Evolutionary conservation across 1,284 basidiomycete genomes (phyloP), one percentile per base, ranked within the genome.

Genomic region (Boletus smithii): DNA sequence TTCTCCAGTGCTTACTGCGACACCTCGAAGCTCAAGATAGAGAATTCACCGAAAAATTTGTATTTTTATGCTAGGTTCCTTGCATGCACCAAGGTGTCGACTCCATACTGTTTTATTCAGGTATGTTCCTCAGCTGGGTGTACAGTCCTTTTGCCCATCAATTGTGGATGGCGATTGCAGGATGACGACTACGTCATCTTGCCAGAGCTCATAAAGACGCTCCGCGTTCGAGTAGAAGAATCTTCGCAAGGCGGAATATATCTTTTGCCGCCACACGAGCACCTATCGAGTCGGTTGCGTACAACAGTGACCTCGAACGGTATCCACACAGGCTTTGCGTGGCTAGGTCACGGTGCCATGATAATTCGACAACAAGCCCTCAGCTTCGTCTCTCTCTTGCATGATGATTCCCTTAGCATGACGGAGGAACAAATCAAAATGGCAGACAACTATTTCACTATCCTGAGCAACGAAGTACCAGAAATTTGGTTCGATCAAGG

Each of bases 371-470:
- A 71, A 11, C 62, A 68, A 46, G 74, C 69, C 8, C 58, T 64
- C 10, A 66, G 70, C 13, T 86, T 85, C 57, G 61, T 85, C 6
- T 59, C 63, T 11, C 65, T 83, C 18, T 63, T 85, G 55, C 57
- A 61, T n/a, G 42, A 53, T 5, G 27, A 66, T 11, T 44, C 50
- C 24, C 61, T 84, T 32, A 68, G 76, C 32, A 63, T 72, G 29
- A 68, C 76, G 0, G 61, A 70, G 4, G 77, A 79, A 33, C 75
- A 83, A 54, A 67, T 72, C 57, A 73, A 76, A 53, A 85, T 84
- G 82, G 80, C 82, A 2, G 84, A 87, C 58, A 86, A 85, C 53
- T 85, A 84, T 55, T 86, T 77, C 58, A 72, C 81, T 4, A 69
- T 86, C 44, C 65, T 86, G 42, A 44, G 42, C 46, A 85, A 85